These are phyloP conservation scores for Teunomyces panamensis DNA, from an alignment of 805 yeast species.

Conservation along the genomic window DNA sequence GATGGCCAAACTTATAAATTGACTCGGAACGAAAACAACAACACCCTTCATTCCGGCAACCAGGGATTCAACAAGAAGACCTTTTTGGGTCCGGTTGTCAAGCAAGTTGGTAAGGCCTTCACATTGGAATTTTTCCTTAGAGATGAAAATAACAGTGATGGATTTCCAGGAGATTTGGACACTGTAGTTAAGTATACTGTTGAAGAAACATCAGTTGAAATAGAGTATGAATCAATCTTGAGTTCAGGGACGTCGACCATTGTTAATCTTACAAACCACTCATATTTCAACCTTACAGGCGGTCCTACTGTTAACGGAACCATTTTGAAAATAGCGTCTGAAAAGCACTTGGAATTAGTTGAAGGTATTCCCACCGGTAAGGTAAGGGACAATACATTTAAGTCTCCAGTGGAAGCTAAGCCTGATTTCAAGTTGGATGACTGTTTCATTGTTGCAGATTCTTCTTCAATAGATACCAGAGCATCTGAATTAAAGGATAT, in stretches of 20 bases:
- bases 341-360: slow-evolving; percentile 43
- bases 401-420: slow-evolving; percentile 16
- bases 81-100: slow-evolving; percentile 54
- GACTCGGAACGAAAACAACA: slow-evolving; percentile 38
- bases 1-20: slow-evolving; percentile 41
- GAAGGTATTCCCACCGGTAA: slow-evolving; percentile 47
- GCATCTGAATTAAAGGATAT: slow-evolving; percentile 29
- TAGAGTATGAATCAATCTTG: slow-evolving; percentile 48
- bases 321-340: slow-evolving; percentile 32
- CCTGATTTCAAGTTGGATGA: slow-evolving; percentile 32
- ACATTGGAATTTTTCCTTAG: slow-evolving; percentile 36
- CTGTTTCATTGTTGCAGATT: slow-evolving; percentile 45
- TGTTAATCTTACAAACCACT: slow-evolving; percentile 60
- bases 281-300: slow-evolving; percentile 52
- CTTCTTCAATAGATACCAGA: slow-evolving; percentile 47
- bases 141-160: slow-evolving; percentile 49
- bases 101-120: slow-evolving; percentile 26
- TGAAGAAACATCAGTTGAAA: slow-evolving; percentile 33
- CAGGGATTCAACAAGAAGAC: slow-evolving; percentile 49
- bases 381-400: slow-evolving; percentile 21
- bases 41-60: slow-evolving; percentile 54
- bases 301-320: slow-evolving; percentile 30
- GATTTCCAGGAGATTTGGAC: slow-evolving; percentile 59
- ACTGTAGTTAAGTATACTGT: slow-evolving; percentile 47
- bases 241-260: slow-evolving; percentile 41